phyloP scores from a whole-genome alignment of 371 early-diverging fungal species.

The Mortierella sp. region DNA sequence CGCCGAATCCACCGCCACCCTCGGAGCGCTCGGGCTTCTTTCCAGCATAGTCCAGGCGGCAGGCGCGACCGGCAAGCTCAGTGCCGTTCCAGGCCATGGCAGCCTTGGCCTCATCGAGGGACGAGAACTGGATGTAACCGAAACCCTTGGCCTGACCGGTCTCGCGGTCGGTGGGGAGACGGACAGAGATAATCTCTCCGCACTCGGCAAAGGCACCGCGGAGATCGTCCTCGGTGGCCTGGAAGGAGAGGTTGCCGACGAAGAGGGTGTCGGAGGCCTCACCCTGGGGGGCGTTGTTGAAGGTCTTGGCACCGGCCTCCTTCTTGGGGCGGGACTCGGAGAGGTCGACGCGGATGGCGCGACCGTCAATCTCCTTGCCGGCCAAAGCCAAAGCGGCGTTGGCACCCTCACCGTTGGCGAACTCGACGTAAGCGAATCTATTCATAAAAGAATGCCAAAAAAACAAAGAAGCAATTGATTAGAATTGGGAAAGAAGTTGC shows the following conservation, averaged over 20 bases:
- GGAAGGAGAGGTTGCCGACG: conserved; percentile 93
- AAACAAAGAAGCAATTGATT: conserved; percentile 5
- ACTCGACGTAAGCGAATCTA: conserved; percentile 81
- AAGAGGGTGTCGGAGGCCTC: conserved; percentile 83
- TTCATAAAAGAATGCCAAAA: not conserved
- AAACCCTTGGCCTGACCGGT: conserved; percentile 80
- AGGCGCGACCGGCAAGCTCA: conserved; percentile 76
- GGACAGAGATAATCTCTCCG: conserved; percentile 84
- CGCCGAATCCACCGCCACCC: conserved; percentile 56
- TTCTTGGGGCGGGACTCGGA: conserved; percentile 59
- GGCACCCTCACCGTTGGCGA: conserved; percentile 68
- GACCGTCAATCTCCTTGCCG: conserved; percentile 78
- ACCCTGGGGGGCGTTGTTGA: conserved; percentile 56
- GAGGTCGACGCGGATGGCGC: conserved; percentile 70
- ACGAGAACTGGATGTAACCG: conserved; percentile 79
- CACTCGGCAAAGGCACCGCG: conserved; percentile 87
- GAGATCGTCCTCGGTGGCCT: conserved; percentile 90
- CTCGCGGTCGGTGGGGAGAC: conserved; percentile 77
- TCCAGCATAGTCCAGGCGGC: conserved; percentile 75
- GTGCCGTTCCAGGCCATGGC: conserved; percentile 78
- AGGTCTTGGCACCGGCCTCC: conserved; percentile 54
- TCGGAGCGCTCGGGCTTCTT: conserved; percentile 64
- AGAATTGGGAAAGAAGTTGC: too few species aligned
- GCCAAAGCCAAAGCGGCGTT: conserved; percentile 72
- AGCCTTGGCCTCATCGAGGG: conserved; percentile 72